phyloP scores from a whole-genome alignment of 768 basidiomycete species.

The Cystofilobasidium macerans region DNA sequence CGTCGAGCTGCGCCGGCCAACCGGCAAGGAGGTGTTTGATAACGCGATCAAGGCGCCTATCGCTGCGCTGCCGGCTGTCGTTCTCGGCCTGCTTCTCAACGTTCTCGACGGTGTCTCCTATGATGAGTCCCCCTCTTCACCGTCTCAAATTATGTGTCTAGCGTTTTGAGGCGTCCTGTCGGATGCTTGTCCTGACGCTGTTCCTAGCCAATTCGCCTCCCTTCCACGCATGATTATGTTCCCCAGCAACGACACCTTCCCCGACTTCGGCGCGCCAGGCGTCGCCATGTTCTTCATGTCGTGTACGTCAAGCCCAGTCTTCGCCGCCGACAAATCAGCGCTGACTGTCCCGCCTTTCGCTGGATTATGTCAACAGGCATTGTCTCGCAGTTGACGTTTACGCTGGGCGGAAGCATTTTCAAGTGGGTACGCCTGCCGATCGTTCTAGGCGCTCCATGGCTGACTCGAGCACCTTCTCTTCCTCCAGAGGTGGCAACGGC shows the following conservation, averaged over 20 bases:
- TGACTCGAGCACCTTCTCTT: too few relatives aligned
- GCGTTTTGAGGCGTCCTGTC: too few relatives aligned
- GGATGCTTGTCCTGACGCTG: too few relatives aligned
- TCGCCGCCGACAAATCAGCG: constrained; percentile 20
- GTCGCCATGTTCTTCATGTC: constrained; percentile 93
- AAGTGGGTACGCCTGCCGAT: too few relatives aligned
- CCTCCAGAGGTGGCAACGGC: constrained; percentile 30
- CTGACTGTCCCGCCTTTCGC: constrained; percentile 7
- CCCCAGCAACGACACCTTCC: constrained; percentile 69
- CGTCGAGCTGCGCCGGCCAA: not conserved
- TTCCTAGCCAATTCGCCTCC: too few relatives aligned
- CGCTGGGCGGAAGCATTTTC: constrained; percentile 77
- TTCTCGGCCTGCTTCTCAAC: constrained; percentile 74
- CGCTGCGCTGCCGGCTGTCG: constrained; percentile 58
- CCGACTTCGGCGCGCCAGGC: constrained; percentile 69
- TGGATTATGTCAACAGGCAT: constrained; percentile 54
- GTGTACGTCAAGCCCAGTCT: constrained; percentile 37
- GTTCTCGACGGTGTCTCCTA: constrained; percentile 69
- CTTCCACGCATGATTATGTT: constrained; percentile 92
- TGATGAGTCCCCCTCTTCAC: constrained; percentile 37
- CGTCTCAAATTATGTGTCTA: too few relatives aligned
- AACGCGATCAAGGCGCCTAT: constrained; percentile 33
- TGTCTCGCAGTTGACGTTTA: constrained; percentile 72
- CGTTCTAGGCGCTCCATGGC: too few relatives aligned
- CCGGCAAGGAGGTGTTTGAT: constrained; percentile 18